A percentile compares a stretch with the other conserved stretches of the same genome.
Conservation (phyloP, 2,329 filamentous ascomycete genomes). For the Pseudogymnoascus sp. region DNA sequence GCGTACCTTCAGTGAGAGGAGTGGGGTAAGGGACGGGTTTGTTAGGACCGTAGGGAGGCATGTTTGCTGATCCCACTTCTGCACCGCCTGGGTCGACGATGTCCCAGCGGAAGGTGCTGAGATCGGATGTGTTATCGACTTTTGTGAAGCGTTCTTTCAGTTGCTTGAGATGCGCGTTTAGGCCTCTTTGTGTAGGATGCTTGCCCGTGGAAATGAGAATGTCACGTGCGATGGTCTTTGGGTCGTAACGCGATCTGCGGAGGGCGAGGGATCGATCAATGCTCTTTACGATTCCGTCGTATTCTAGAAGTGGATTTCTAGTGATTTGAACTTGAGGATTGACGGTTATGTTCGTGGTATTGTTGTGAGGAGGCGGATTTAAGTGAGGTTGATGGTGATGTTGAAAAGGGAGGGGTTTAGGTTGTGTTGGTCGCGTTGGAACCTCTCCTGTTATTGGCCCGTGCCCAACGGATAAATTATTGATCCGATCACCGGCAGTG, state of each 20-base stretch:
- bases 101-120: constrained; percentile 17
- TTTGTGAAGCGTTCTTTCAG: constrained; percentile 8
- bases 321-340: not conserved
- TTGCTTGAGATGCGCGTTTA: constrained; percentile 53
- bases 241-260: constrained; percentile 49
- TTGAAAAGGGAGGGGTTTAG: not conserved
- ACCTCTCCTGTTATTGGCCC: not conserved
- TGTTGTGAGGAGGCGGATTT: not conserved
- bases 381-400: not conserved
- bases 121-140: constrained; percentile 14
- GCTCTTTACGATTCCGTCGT: constrained; percentile 12
- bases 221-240: constrained; percentile 56
- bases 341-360: not conserved
- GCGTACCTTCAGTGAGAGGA: not conserved
- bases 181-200: constrained; percentile 50
- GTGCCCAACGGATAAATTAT: not conserved
- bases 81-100: constrained; percentile 10
- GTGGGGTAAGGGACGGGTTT: not conserved
- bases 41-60: not conserved
- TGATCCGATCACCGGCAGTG: not conserved
- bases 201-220: constrained; percentile 55
- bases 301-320: constrained; percentile 12
- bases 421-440: not conserved
- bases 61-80: not conserved
- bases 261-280: constrained; percentile 5